Evolutionary conservation across 345 rosid species (phyloP).

Genomic region (Eucalyptus regnans): DNA sequence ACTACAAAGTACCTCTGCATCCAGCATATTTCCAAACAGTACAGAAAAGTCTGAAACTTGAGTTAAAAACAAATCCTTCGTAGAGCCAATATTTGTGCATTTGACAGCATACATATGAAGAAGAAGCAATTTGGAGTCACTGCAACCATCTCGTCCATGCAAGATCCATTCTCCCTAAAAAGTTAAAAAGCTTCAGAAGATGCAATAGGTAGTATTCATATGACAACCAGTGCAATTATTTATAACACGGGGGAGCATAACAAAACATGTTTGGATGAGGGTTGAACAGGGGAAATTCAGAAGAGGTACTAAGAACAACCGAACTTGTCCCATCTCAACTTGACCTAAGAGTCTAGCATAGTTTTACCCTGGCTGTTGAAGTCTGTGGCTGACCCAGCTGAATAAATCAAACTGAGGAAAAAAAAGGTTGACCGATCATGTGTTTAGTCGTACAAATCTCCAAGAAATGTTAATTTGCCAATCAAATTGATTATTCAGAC

Average conservation of each 20-base stretch:
- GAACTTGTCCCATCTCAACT: background rate
- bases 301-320: background rate
- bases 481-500: background rate
- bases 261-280: background rate
- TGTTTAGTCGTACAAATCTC: background rate
- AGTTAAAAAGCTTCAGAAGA: background rate
- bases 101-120: conserved; percentile 68
- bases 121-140: conserved; percentile 36
- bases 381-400: background rate
- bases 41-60: conserved; percentile 87
- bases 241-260: background rate
- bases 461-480: background rate
- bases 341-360: background rate
- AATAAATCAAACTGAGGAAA: background rate
- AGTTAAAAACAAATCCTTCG: conserved; percentile 81
- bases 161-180: conserved; percentile 98
- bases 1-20: conserved; percentile 79
- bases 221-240: background rate
- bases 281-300: background rate
- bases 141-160: conserved; percentile 49
- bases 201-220: background rate
- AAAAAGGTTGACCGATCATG: background rate
- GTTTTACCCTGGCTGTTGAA: background rate
- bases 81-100: conserved; percentile 51
- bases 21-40: conserved; percentile 98